These are phyloP conservation scores for Canna indica DNA, from an alignment of 176 grass and related monocot species.

Conservation along the genomic window DNA sequence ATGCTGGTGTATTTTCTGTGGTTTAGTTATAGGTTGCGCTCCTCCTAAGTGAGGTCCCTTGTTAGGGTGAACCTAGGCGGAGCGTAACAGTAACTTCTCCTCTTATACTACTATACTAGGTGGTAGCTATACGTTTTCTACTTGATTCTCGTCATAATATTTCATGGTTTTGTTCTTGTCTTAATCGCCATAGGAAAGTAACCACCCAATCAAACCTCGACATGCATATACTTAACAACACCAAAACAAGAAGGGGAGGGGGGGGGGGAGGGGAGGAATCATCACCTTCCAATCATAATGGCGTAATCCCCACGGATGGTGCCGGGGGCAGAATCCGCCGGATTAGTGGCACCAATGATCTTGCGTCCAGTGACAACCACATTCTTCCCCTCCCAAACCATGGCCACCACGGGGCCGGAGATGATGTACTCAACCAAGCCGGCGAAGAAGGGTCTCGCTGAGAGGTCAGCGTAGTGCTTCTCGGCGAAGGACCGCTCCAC, in stretches of 20 bases:
- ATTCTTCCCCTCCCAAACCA: constrained; percentile 96
- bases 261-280: neutral
- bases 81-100: too few relatives aligned
- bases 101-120: too few relatives aligned
- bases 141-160: too few relatives aligned
- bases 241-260: neutral
- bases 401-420: constrained; percentile 91
- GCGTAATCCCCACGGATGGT: constrained; percentile 88
- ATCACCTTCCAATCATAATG: constrained; percentile 81
- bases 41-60: too few relatives aligned
- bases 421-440: constrained; percentile 90
- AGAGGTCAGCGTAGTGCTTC: constrained; percentile 94
- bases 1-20: too few relatives aligned
- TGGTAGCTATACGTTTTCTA: too few relatives aligned
- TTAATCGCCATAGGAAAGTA: too few relatives aligned
- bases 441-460: constrained; percentile 80
- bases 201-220: neutral
- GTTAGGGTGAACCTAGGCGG: too few relatives aligned
- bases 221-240: neutral
- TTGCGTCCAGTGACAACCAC: constrained; percentile 84
- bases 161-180: too few relatives aligned
- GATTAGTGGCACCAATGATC: constrained; percentile 84
- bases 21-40: too few relatives aligned
- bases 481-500: constrained; percentile 89
- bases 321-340: constrained; percentile 57